A percentile compares a stretch with the other conserved stretches of the same genome.
These are phyloP conservation scores for Colletotrichum incanum DNA, from an alignment of 2,329 filamentous ascomycete genomes.

Conservation along the genomic window DNA sequence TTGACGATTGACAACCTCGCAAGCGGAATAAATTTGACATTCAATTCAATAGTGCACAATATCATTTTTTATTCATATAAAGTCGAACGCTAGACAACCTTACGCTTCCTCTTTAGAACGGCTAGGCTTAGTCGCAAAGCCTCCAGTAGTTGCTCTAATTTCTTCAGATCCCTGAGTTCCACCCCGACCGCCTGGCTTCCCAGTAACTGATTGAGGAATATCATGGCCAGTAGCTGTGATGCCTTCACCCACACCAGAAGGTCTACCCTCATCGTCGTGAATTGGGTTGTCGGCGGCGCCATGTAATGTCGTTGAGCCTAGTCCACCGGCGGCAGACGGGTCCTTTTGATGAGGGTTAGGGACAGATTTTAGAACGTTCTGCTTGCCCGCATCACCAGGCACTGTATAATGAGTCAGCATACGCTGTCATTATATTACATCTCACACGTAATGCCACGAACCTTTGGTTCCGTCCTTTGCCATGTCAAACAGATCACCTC, in stretches of 20 bases:
- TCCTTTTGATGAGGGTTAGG: constrained; percentile 17
- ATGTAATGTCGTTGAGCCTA: constrained; percentile 17
- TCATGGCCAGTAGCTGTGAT: constrained; percentile 19
- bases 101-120: constrained; percentile 2
- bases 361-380: constrained; percentile 24
- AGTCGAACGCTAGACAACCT: accelerated
- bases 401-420: neutral
- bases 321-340: neutral
- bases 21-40: too few species aligned
- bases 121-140: constrained; percentile 9
- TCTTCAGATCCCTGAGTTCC: constrained; percentile 29
- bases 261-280: constrained; percentile 8
- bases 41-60: too few species aligned
- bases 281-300: constrained; percentile 23
- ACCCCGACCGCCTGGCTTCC: constrained; percentile 26
- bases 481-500: constrained; percentile 24
- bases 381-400: constrained; percentile 23
- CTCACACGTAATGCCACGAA: accelerated
- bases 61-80: too few species aligned
- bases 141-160: neutral
- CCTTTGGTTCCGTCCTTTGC: constrained; percentile 27
- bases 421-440: neutral
- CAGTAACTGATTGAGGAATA: constrained; percentile 20
- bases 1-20: too few species aligned
- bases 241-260: constrained; percentile 17